These are phyloP conservation scores for Citrullus amarus DNA, from an alignment of 306 rosid species.

Conservation along the genomic window DNA sequence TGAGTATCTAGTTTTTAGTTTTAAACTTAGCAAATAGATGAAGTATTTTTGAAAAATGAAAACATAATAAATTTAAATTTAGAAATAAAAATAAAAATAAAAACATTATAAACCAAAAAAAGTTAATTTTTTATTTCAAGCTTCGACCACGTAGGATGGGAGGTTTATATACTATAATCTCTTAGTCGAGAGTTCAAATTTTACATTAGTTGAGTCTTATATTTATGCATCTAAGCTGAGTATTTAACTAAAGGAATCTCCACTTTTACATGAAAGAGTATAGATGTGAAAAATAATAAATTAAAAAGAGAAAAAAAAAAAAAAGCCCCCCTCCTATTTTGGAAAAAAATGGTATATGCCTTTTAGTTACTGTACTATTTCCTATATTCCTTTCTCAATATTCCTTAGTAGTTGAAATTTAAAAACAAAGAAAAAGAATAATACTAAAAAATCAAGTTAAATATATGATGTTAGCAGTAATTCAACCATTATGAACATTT, in stretches of 20 bases:
- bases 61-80: not conserved
- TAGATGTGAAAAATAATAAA: too few species aligned
- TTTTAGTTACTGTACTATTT: not conserved
- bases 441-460: too few species aligned
- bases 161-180: too few species aligned
- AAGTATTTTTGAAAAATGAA: not conserved
- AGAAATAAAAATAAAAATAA: not conserved
- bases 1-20: too few species aligned
- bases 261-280: not conserved
- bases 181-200: too few species aligned
- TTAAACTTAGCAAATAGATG: not conserved
- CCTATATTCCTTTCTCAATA: not conserved
- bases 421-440: not conserved
- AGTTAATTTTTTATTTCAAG: not conserved
- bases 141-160: not conserved
- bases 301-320: too few species aligned
- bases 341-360: not conserved
- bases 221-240: too few species aligned
- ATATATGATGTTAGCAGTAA: too few species aligned
- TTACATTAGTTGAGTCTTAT: too few species aligned
- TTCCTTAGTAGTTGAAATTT: not conserved
- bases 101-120: not conserved
- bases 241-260: not conserved
- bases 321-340: not conserved
- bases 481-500: too few species aligned